phyloP scores from a whole-genome alignment of 495 filamentous ascomycete genomes.

The Polyplosphaeria fusca region DNA sequence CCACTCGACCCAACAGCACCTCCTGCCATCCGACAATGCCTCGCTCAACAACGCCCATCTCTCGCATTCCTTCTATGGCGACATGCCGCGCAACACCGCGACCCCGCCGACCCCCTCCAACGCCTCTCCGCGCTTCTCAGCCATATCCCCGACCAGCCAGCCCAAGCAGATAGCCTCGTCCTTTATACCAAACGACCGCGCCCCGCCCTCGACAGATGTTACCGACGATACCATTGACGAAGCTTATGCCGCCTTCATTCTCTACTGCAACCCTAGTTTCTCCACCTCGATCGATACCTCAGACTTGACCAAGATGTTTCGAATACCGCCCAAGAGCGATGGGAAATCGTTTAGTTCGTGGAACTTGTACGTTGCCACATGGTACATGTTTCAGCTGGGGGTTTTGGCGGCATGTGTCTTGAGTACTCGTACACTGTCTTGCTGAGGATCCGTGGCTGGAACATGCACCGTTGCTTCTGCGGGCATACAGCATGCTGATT shows the following conservation, averaged over 20 bases:
- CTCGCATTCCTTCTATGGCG: conserved; percentile 31
- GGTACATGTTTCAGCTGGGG: too few species aligned
- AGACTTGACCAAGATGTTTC: conserved; percentile 76
- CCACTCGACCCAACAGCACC: conserved; percentile 17
- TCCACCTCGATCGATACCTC: conserved; percentile 41
- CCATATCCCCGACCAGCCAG: conserved; percentile 30
- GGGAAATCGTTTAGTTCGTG: conserved; percentile 86
- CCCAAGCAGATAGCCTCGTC: conserved; percentile 18
- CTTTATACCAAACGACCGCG: conserved; percentile 39
- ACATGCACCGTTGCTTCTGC: too few species aligned
- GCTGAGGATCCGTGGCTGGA: too few species aligned
- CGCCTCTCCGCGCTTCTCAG: conserved; percentile 33
- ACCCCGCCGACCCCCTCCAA: conserved; percentile 36
- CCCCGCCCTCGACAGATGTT: conserved; percentile 67
- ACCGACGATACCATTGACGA: conserved; percentile 76
- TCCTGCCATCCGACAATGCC: conserved; percentile 29
- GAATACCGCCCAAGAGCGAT: conserved; percentile 83
- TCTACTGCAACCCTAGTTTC: conserved; percentile 65
- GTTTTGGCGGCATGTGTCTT: too few species aligned
- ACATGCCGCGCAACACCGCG: conserved; percentile 28
- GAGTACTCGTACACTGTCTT: too few species aligned
- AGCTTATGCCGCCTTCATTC: conserved; percentile 81
- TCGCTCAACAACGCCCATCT: conserved; percentile 24
- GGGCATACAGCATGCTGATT: too few species aligned
- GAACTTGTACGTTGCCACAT: too few species aligned